Percentiles rank a stretch among this genome's conserved stretches.
Conservation (phyloP, 495 filamentous ascomycete species). For the Mycothermus thermophilus region DNA sequence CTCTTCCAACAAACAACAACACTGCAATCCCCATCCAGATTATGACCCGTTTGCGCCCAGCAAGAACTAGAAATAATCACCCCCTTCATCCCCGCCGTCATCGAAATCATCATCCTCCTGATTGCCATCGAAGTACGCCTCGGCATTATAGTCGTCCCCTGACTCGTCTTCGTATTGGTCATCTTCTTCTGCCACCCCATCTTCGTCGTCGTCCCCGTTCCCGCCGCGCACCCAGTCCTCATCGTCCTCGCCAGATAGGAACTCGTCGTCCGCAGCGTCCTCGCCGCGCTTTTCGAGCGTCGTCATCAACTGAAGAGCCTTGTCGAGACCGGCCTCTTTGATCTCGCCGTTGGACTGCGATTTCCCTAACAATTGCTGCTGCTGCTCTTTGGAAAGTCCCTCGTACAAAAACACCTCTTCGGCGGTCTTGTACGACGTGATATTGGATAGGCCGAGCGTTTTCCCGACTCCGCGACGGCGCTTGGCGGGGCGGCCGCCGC, state of each 20-base stretch:
- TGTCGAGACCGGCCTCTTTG: constrained; percentile 15
- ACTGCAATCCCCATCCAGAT: background rate
- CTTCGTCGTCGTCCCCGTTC: constrained; percentile 23
- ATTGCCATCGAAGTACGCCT: constrained; percentile 39
- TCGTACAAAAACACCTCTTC: constrained; percentile 20
- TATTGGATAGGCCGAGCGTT: constrained; percentile 18
- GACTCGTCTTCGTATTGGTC: constrained; percentile 34
- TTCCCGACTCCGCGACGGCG: constrained; percentile 19
- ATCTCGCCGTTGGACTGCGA: background rate
- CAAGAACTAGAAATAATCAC: constrained; percentile 10
- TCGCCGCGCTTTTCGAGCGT: constrained; percentile 25
- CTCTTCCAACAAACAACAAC: background rate
- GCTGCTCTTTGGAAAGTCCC: too few species aligned
- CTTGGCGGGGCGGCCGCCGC: constrained; percentile 7
- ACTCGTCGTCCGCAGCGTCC: constrained; percentile 26
- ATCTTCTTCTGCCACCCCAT: constrained; percentile 30
- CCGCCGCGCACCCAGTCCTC: constrained; percentile 29
- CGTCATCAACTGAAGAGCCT: constrained; percentile 23
- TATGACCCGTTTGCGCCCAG: background rate
- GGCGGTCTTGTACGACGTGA: constrained; percentile 19
- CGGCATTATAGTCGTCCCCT: constrained; percentile 42
- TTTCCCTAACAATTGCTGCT: too few species aligned
- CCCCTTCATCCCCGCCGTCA: constrained; percentile 31
- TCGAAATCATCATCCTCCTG: constrained; percentile 37
- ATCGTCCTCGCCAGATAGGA: constrained; percentile 27